Conservation (phyloP, 139 green algal species). For the Volvox reticuliferus region DNA sequence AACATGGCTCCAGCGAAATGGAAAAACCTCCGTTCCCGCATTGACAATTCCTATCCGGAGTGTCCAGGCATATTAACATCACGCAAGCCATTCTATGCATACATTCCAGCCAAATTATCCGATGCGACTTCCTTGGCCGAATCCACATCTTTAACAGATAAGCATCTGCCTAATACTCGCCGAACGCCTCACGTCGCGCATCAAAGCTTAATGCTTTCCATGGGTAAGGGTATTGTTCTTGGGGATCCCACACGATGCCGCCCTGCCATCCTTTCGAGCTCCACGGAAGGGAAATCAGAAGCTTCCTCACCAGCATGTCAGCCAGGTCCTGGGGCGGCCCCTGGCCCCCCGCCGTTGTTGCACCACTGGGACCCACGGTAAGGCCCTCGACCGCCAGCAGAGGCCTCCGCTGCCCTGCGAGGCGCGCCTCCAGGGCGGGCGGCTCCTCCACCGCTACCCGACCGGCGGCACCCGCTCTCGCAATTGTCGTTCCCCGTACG, state of each 20-base stretch:
- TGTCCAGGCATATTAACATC: no score
- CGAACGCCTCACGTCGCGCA: no score
- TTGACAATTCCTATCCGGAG: no score
- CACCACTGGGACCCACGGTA: not conserved
- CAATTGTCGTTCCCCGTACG: slow-evolving; percentile 3
- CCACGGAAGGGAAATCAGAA: not conserved
- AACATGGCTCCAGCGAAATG: no score
- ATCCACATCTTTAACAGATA: no score
- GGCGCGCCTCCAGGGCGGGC: slow-evolving; percentile 5
- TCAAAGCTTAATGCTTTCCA: not conserved
- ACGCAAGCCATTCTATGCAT: no score
- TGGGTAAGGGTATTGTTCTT: not conserved
- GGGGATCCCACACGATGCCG: no score
- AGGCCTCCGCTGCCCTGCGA: not conserved
- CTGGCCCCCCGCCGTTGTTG: not conserved
- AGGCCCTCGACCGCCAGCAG: slow-evolving; percentile 32
- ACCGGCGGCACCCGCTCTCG: not conserved
- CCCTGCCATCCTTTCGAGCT: no score
- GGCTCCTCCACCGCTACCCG: not conserved
- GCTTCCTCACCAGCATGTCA: slow-evolving; percentile 22
- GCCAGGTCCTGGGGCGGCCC: not conserved
- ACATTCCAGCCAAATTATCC: no score
- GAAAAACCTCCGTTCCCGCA: no score
- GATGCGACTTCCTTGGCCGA: no score
- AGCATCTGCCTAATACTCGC: no score